Base-by-base conservation (phyloP, 768 basidiomycete genomes). In the Suillus hirtellus region DNA sequence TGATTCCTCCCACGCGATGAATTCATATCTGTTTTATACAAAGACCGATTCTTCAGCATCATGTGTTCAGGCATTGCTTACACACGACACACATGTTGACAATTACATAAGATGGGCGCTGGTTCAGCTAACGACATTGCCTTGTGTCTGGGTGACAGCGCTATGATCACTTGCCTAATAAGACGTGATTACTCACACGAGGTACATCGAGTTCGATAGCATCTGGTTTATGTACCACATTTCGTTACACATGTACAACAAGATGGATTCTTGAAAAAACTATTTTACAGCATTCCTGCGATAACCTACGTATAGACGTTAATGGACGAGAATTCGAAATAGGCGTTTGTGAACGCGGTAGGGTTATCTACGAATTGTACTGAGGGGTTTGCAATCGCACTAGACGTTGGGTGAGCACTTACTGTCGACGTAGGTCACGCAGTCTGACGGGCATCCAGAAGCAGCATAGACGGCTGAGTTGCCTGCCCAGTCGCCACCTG, bases 241-340 rank as follows among this genome's bases (percentile, higher is more conserved):
- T 11, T 31, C 27, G 27, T 52, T 19, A 31, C 4, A 52, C 17
- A 10, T 17, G 50, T 10, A 35, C n/a, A 37, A 40, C 15, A 56
- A 24, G 35, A 21, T 37, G 8, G 21, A 38, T 17, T 40, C 11
- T 15, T 42, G 17, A 24, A 58, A 42, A 56, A 58, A 2, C 10
- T 19, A 56, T 38, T 38, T 21, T 24, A 56, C 21, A 56, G 2
- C 38, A 9, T 24, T 58, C 24, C 56, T 27, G 14, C 6, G 24
- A 31, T 19, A 34, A 5, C 24, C 60, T 62, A 69, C n/a, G 69
- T 60, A 64, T 81, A 82, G 34, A 82, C 69, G 35, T 75, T 67
- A 15, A 82, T 67, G 19, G 74, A 75, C 9, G 69, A 71, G 62
- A 82, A 75, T 34, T 79, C 69, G 68, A 80, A 82, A 67, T 79